phyloP scores from a whole-genome alignment of 192 early-diverging fungal species.

The Spinellus fusiger region DNA sequence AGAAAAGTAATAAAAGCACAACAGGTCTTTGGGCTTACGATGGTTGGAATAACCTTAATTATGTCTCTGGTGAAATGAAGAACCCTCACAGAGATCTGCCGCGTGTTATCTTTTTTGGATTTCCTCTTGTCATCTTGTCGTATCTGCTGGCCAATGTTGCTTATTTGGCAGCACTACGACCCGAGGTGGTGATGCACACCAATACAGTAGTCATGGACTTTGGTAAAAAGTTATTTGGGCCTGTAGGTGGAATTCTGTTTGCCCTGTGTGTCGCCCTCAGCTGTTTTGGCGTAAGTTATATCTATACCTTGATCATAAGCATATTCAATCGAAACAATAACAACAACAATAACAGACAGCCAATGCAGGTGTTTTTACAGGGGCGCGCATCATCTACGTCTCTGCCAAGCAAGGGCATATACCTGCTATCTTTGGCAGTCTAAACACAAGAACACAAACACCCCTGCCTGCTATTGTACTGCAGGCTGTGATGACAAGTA shows the following conservation, averaged over 20 bases:
- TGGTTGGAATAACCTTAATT: conserved; percentile 74
- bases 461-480: conserved; percentile 61
- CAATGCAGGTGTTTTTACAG: conserved; percentile 75
- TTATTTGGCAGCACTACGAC: conserved; percentile 72
- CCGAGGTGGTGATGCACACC: conserved; percentile 58
- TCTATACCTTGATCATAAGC: not conserved
- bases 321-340: not conserved
- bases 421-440: conserved; percentile 61
- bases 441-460: conserved; percentile 51
- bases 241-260: conserved; percentile 60
- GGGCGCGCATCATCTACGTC: conserved; percentile 62
- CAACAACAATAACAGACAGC: conserved; percentile 38
- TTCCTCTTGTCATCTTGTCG: conserved; percentile 62
- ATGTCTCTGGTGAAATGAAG: conserved; percentile 81
- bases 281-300: conserved; percentile 53
- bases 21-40: conserved; percentile 53
- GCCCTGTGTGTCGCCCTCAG: conserved; percentile 64
- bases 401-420: conserved; percentile 60
- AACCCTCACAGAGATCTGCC: conserved; percentile 74
- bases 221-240: conserved; percentile 65
- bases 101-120: conserved; percentile 69
- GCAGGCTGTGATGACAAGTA: conserved; percentile 51
- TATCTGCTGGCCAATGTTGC: conserved; percentile 81
- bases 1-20: conserved; percentile 25
- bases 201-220: conserved; percentile 67